Evolutionary conservation across 495 filamentous ascomycete species (phyloP).

Genomic region (Talaromyces proteolyticus): DNA sequence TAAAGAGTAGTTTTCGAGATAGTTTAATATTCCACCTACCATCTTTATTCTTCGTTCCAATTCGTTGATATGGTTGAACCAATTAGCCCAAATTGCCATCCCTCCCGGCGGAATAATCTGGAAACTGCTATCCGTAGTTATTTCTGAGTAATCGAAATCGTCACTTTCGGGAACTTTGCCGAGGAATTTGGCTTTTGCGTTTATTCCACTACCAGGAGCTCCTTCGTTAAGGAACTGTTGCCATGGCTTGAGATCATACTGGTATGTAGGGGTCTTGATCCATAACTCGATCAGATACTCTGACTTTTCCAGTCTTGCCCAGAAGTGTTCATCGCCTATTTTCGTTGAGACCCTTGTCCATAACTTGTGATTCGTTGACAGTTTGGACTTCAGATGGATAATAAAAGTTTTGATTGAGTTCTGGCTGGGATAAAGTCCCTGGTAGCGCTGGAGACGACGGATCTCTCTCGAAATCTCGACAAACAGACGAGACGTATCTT

Average conservation of each 20-base stretch:
- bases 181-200: conserved; percentile 3
- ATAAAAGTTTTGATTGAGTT: neutral
- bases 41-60: conserved; percentile 1
- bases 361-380: conserved; percentile 1
- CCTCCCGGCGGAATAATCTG: conserved; percentile 5
- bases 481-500: neutral
- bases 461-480: conserved; percentile 2
- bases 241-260: conserved; percentile 8
- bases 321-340: neutral
- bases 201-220: conserved; percentile 9
- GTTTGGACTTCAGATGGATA: neutral
- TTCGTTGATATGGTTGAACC: neutral
- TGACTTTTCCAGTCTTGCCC: conserved; percentile 1
- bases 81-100: neutral
- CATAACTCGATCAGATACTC: conserved; percentile 4
- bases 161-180: neutral
- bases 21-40: neutral
- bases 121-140: neutral
- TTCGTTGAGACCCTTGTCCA: neutral
- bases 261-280: conserved; percentile 4
- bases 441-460: conserved; percentile 7
- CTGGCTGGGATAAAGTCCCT: conserved; percentile 1
- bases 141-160: neutral
- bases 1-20: too few species aligned
- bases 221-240: conserved; percentile 4